Base-by-base conservation (phyloP, 352 stramenopile genomes). In the Phytophthora pistaciae region DNA sequence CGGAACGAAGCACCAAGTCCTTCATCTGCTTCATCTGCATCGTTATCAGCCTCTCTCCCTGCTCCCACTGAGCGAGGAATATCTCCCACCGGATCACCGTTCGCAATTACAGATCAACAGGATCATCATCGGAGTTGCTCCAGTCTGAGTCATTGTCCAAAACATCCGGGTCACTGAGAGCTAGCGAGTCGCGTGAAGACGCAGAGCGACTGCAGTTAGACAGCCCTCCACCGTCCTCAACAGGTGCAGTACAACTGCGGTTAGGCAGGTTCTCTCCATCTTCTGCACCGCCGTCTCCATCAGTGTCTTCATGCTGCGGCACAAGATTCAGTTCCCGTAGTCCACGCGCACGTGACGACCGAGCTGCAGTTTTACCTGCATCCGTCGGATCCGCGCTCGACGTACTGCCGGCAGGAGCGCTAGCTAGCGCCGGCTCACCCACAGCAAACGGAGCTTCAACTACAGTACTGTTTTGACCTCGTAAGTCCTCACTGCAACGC, bases 321-420 rank as follows among this genome's bases (percentile, higher is more conserved):
- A 11, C 52, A 48, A 0, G 60, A 18, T 44, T 55, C 40, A 52
- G 5, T 49, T 60, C 36, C 21, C 40, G 50, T 56, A 33, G 25
- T 55, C 18, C 42, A 29, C 53, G 25, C 13, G 14, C 53, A 57
- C 11, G 46, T n/a, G 48, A 55, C 64, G 29, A 64, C 9, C 33
- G 36, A 70, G 46, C 18, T n/a, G 13, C 55, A 64, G 55, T 29
- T 23, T 49, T 31, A 23, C 55, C 56, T 70, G 36, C 1, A 40
- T 46, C 29, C 56, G 21, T 55, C 36, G 56, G 56, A 60, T 65
- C 56, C 48, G 54, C 46, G 16, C 64, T 70, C 56, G 16, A 70
- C 55, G 40, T n/a, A n/a, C n/a, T 7, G 33, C 44, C 38, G 20
- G 21, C 29, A 64, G 31, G 29, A 36, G 16, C 5, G 3, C 48